These are phyloP conservation scores for Alternaria sp. DNA, from an alignment of 2,329 filamentous ascomycete genomes.

Conservation along the genomic window DNA sequence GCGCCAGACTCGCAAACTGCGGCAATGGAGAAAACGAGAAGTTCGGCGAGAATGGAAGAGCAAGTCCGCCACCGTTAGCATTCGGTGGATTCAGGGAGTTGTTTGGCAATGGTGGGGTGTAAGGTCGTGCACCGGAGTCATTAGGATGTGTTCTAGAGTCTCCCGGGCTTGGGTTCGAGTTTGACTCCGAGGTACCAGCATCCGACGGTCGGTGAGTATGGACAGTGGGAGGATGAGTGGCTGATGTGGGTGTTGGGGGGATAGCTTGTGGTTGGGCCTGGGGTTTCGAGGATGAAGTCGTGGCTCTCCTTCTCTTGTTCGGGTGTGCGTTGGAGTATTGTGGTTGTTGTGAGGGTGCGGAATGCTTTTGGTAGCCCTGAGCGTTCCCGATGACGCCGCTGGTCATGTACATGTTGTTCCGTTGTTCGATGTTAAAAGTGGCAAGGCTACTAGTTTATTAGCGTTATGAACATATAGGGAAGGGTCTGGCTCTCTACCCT, in stretches of 20 bases:
- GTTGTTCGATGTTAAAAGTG: slow-evolving; percentile 46
- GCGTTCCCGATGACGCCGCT: slow-evolving; percentile 34
- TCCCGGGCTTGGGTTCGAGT: slow-evolving; percentile 31
- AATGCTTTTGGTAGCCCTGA: slow-evolving; percentile 35
- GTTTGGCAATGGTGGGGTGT: slow-evolving; percentile 35
- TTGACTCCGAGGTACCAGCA: slow-evolving; percentile 29
- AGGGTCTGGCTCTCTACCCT: slow-evolving; percentile 47
- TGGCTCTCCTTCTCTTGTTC: slow-evolving; percentile 45
- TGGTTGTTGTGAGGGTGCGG: slow-evolving; percentile 28
- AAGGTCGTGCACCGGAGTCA: slow-evolving; percentile 32
- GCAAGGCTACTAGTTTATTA: slow-evolving; percentile 33
- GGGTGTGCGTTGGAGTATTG: slow-evolving; percentile 40
- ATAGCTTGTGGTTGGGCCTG: slow-evolving; percentile 26
- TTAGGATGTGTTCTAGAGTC: slow-evolving; percentile 26
- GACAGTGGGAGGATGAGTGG: slow-evolving; percentile 31
- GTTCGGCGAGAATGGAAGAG: slow-evolving; percentile 51
- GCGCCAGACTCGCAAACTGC: slow-evolving; percentile 41
- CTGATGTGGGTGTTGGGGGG: slow-evolving; percentile 40
- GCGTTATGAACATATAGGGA: background rate
- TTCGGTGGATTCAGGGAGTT: slow-evolving; percentile 21
- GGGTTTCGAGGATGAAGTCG: slow-evolving; percentile 32
- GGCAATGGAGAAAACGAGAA: slow-evolving; percentile 48
- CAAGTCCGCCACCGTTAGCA: slow-evolving; percentile 26
- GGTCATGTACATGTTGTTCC: slow-evolving; percentile 47
- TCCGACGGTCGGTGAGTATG: slow-evolving; percentile 28